Conservation (phyloP, 192 early-diverging fungal species). For the Haplosporangium gracile region DNA sequence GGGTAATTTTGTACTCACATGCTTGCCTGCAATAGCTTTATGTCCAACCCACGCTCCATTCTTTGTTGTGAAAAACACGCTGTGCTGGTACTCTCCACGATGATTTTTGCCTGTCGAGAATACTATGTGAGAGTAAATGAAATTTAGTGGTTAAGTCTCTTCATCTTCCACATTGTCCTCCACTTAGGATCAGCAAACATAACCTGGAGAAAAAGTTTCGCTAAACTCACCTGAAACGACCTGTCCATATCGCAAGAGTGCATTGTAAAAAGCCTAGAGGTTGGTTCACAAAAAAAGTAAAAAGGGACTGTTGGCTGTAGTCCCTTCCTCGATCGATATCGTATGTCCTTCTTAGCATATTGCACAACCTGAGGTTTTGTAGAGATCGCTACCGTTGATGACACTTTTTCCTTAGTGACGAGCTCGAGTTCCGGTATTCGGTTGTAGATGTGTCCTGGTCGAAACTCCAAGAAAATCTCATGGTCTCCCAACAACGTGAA, state of each 20-base stretch:
- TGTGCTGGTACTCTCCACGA: background rate
- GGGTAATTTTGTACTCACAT: background rate
- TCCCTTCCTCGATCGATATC: background rate
- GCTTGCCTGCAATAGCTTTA: background rate
- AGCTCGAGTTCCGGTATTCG: conserved; percentile 19
- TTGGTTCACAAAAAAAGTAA: background rate
- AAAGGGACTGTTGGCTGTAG: background rate
- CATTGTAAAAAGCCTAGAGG: background rate
- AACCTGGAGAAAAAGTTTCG: background rate
- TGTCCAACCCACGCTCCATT: background rate
- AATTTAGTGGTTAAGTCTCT: background rate
- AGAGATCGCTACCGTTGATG: background rate
- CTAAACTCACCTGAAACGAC: background rate
- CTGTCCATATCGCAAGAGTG: background rate
- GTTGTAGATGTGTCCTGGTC: conserved; percentile 11
- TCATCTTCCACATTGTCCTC: background rate
- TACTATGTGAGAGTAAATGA: background rate
- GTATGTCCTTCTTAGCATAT: background rate
- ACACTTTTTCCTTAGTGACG: background rate
- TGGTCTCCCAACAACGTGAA: conserved; percentile 2
- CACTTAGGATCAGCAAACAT: background rate
- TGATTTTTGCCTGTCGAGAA: background rate
- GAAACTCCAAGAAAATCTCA: conserved; percentile 10
- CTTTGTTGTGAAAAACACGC: background rate
- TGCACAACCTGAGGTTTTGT: background rate